Base-by-base conservation (phyloP, 495 filamentous ascomycete species). In the Aspergillus baeticus region DNA sequence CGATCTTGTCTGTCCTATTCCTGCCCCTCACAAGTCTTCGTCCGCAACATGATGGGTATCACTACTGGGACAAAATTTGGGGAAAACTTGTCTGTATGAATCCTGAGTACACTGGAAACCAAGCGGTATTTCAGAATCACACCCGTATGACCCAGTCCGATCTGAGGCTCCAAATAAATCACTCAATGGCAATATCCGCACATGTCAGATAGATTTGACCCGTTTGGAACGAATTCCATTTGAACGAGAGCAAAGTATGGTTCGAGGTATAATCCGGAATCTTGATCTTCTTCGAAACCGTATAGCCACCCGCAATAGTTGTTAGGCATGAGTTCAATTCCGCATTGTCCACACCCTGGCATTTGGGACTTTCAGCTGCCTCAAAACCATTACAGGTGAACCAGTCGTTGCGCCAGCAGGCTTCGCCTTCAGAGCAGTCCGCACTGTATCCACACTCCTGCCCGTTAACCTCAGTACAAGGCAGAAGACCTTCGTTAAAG, bases 151-250 rank as follows among this genome's bases (percentile, higher is more conserved):
- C n/a, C n/a, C n/a, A n/a, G n/a, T n/a, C n/a, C n/a, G n/a, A n/a
- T n/a, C n/a, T n/a, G n/a, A n/a, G n/a, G n/a, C n/a, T n/a, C n/a
- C n/a, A n/a, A n/a, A n/a, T n/a, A n/a, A 14, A 6, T 43, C 53
- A 7, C 20, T 29, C 26, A 10, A 56, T 56, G 5, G 35, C 26
- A 20, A 82, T 79, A 68, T 82, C 81, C 2, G 81, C 81, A 59
- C 81, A 84, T 11, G 65, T 69, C 6, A 84, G 71, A 65, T 84
- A 84, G 7, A 81, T 69, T 72, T 84, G 81, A 1, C 69, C 66
- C 0, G 81, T 84, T 67, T 84, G 80, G 60, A 72, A 81, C 0
- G 77, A 78, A 64, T 84, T 84, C 80, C 81, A 84, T 54, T 77
- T 75, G 63, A 80, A 79, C 0, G 70, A 71, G 3, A 84, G 69